A percentile compares a stretch with the other conserved stretches of the same genome.
Evolutionary conservation across 75 land plant species (phyloP).

Genomic region (Cryptomeria japonica): DNA sequence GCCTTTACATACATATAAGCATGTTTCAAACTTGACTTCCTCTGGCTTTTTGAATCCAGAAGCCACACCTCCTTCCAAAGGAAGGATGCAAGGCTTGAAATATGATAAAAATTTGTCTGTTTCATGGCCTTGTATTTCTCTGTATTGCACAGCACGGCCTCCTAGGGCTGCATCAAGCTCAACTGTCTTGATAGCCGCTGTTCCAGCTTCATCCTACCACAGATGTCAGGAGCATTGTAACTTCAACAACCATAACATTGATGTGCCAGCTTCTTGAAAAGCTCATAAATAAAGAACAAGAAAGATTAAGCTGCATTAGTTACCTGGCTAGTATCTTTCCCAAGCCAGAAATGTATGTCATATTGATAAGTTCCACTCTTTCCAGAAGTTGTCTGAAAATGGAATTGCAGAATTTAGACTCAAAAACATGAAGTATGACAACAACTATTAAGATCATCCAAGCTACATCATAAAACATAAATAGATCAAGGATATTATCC

Average conservation of each 20-base stretch:
- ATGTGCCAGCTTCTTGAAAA: background rate
- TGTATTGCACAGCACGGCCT: conserved; percentile 84
- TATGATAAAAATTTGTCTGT: conserved; percentile 86
- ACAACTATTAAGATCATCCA: background rate
- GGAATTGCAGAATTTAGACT: background rate
- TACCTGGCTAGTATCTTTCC: conserved; percentile 86
- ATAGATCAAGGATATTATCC: background rate
- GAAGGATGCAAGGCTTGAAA: conserved; percentile 84
- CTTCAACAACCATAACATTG: background rate
- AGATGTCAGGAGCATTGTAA: conserved; percentile 1
- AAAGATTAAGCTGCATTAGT: background rate
- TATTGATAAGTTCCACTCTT: conserved; percentile 69
- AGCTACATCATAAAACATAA: conserved; percentile 1
- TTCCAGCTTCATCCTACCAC: conserved; percentile 85
- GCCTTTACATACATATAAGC: conserved; percentile 74
- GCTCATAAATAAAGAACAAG: background rate
- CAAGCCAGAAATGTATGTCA: conserved; percentile 91
- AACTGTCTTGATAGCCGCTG: conserved; percentile 87
- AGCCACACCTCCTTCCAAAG: conserved; percentile 83
- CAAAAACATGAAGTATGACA: background rate
- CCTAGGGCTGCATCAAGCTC: conserved; percentile 87
- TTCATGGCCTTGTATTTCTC: conserved; percentile 83
- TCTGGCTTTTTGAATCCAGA: conserved; percentile 79
- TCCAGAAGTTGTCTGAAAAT: conserved; percentile 59
- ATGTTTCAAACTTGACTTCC: conserved; percentile 72